These are phyloP conservation scores for Boletus subparvulus DNA, from an alignment of 768 basidiomycete species.

Conservation along the genomic window DNA sequence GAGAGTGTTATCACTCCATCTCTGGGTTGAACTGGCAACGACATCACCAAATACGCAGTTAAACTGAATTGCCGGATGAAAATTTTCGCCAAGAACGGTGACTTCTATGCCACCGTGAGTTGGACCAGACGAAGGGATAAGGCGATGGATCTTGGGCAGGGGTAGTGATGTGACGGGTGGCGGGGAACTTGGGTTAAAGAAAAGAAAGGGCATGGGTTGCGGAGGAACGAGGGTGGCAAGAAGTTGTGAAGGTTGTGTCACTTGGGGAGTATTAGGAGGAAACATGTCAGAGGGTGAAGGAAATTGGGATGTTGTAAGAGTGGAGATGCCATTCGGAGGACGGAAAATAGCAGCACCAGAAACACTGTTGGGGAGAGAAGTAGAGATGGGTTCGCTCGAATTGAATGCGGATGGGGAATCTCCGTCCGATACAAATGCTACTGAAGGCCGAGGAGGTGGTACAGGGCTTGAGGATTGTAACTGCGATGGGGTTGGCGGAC, in stretches of 20 bases:
- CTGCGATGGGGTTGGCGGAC: constrained; percentile 33
- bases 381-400: constrained; percentile 8
- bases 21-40: constrained; percentile 76
- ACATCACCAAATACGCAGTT: constrained; percentile 86
- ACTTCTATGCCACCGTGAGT: constrained; percentile 94
- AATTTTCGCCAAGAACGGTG: constrained; percentile 89
- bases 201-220: constrained; percentile 57
- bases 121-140: constrained; percentile 82
- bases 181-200: constrained; percentile 54
- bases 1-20: constrained; percentile 91
- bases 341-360: constrained; percentile 14
- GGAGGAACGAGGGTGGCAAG: constrained; percentile 28
- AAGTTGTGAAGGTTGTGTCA: constrained; percentile 19
- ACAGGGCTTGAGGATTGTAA: constrained; percentile 17
- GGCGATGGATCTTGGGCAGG: constrained; percentile 75
- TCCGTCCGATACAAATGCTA: constrained; percentile 2
- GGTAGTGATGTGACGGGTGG: constrained; percentile 49
- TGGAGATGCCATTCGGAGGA: constrained; percentile 14
- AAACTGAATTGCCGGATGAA: constrained; percentile 69
- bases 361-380: constrained; percentile 7
- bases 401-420: constrained; percentile 4
- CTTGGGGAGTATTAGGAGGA: constrained; percentile 14
- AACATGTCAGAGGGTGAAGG: constrained; percentile 20
- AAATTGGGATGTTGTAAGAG: constrained; percentile 15
- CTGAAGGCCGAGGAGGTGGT: constrained; percentile 6